Conservation (phyloP, 2,329 filamentous ascomycete species). For the Dactylellina drechsleri region DNA sequence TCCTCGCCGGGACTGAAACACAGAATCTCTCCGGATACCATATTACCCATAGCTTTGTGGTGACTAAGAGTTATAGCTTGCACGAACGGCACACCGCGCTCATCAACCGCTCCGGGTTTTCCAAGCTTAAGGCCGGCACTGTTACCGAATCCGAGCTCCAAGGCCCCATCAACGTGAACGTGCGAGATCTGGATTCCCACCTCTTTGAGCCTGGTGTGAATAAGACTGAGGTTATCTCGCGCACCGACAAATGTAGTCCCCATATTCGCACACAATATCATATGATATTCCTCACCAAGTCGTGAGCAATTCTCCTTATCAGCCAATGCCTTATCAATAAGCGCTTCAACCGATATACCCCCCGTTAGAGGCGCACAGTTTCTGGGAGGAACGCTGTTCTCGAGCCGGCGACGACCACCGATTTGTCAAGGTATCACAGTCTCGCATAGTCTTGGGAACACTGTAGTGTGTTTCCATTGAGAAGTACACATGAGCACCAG, state of each 20-base stretch:
- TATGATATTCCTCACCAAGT: slow-evolving; percentile 8
- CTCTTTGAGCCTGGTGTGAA: neutral
- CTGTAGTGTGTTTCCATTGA: slow-evolving; percentile 40
- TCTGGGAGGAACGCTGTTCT: slow-evolving; percentile 1
- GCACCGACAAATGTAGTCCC: slow-evolving; percentile 42
- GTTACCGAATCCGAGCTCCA: slow-evolving; percentile 13
- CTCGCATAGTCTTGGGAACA: slow-evolving; percentile 21
- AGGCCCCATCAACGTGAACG: neutral
- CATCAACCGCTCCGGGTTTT: slow-evolving; percentile 7
- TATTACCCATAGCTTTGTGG: slow-evolving; percentile 30
- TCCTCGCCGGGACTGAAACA: slow-evolving; percentile 6
- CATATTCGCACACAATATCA: slow-evolving; percentile 26
- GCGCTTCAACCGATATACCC: slow-evolving; percentile 4
- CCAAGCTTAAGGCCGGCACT: slow-evolving; percentile 12
- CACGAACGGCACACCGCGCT: slow-evolving; percentile 19
- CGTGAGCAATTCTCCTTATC: neutral
- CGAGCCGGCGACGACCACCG: neutral
- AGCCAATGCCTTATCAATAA: slow-evolving; percentile 16
- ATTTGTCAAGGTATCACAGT: slow-evolving; percentile 28
- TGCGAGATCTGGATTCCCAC: neutral
- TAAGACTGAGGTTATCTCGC: slow-evolving; percentile 19
- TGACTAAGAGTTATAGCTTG: slow-evolving; percentile 36
- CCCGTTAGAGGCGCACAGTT: slow-evolving; percentile 20
- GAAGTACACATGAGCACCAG: slow-evolving; percentile 25
- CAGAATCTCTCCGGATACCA: slow-evolving; percentile 35